A percentile compares a stretch with the other conserved stretches of the same genome.
phyloP scores from a whole-genome alignment of 768 basidiomycete species.

The Hortiboletus campestris region DNA sequence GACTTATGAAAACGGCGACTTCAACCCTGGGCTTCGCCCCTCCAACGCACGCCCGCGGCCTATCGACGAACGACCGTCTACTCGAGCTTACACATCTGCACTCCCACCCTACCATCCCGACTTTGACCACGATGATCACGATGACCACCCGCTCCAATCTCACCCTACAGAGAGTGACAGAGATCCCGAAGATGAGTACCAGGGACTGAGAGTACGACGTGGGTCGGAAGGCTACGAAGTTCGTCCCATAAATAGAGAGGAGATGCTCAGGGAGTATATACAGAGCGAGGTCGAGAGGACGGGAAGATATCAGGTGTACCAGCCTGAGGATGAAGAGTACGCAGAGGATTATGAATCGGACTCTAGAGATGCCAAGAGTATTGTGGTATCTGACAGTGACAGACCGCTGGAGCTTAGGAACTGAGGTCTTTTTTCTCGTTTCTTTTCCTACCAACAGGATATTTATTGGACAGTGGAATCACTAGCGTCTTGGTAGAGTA shows the following conservation, averaged over 20 bases:
- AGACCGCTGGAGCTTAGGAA: constrained; percentile 16
- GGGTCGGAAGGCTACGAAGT: constrained; percentile 88
- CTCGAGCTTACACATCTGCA: constrained; percentile 40
- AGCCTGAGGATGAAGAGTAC: constrained; percentile 52
- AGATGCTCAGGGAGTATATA: constrained; percentile 59
- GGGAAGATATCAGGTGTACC: constrained; percentile 67
- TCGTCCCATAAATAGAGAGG: constrained; percentile 57
- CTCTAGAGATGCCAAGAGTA: not conserved
- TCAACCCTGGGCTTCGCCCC: constrained; percentile 77
- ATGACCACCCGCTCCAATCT: constrained; percentile 21
- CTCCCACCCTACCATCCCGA: constrained; percentile 80
- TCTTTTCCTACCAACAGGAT: not conserved
- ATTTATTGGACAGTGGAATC: constrained; percentile 9
- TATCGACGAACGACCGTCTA: constrained; percentile 19
- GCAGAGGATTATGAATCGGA: constrained; percentile 37
- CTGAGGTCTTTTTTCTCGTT: constrained; percentile 1
- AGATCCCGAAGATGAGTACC: constrained; percentile 33
- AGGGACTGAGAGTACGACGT: constrained; percentile 47
- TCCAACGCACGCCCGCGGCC: constrained; percentile 46
- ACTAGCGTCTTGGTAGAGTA: constrained; percentile 28
- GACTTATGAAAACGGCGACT: constrained; percentile 74
- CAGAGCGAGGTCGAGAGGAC: constrained; percentile 50
- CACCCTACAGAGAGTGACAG: constrained; percentile 20
- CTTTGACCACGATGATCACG: constrained; percentile 44
- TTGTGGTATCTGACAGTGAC: constrained; percentile 20